Percentiles rank a stretch among this genome's conserved stretches.
Conservation (phyloP, 257 asterid species). For the Solanum paucissectum region DNA sequence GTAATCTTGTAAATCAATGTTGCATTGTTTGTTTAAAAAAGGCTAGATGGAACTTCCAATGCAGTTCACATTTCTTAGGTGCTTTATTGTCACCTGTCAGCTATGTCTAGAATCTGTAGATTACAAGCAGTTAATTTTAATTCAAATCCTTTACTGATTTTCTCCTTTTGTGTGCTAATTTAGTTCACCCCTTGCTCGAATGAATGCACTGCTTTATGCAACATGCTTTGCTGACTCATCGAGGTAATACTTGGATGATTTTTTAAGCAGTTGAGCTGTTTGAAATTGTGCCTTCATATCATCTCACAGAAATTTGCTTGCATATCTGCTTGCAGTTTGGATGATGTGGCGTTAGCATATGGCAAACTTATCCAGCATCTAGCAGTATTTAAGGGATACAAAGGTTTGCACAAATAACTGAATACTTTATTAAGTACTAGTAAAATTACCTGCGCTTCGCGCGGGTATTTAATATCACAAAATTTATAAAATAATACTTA, state of each 20-base stretch:
- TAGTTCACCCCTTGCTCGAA: constrained; percentile 82
- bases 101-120: neutral
- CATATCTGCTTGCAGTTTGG: constrained; percentile 37
- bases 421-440: neutral
- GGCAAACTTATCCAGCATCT: constrained; percentile 86
- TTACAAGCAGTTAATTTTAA: neutral
- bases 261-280: neutral
- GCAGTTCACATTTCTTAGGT: neutral
- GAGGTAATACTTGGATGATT: constrained; percentile 36
- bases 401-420: constrained; percentile 38
- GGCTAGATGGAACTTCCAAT: neutral
- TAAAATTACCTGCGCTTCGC: too few species aligned
- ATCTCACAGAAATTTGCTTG: neutral
- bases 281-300: neutral
- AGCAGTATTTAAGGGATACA: constrained; percentile 77
- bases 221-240: constrained; percentile 77
- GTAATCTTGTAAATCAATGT: neutral
- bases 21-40: neutral
- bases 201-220: constrained; percentile 68
- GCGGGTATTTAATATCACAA: too few species aligned
- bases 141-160: neutral
- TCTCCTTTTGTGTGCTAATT: constrained; percentile 20
- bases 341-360: constrained; percentile 78
- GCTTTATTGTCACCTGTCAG: neutral
- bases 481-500: too few species aligned